phyloP scores from a whole-genome alignment of 495 filamentous ascomycete genomes.

The Tuber brumale region DNA sequence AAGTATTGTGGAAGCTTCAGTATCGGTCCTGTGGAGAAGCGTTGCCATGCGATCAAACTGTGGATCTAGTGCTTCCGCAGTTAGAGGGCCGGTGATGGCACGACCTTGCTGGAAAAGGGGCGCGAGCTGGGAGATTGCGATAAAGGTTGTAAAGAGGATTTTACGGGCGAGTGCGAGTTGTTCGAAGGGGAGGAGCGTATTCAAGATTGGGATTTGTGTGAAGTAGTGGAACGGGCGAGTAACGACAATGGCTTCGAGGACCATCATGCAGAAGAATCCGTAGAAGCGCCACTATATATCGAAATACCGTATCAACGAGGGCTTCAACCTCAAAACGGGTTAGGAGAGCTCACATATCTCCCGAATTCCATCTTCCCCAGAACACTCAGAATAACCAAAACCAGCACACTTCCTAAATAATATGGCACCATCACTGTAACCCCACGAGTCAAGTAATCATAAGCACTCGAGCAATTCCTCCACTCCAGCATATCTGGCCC shows the following conservation, averaged over 20 bases:
- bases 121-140: constrained; percentile 80
- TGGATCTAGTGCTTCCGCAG: constrained; percentile 42
- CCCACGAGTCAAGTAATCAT: constrained; percentile 66
- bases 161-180: constrained; percentile 69
- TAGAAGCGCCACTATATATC: constrained; percentile 74
- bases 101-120: constrained; percentile 50
- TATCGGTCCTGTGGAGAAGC: constrained; percentile 53
- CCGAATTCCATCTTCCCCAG: constrained; percentile 79
- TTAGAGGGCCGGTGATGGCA: constrained; percentile 36
- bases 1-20: constrained; percentile 62
- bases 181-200: constrained; percentile 78
- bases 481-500: constrained; percentile 66
- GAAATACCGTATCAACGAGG: neutral
- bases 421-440: constrained; percentile 54
- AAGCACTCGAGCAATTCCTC: constrained; percentile 61
- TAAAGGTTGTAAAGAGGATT: constrained; percentile 70
- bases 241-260: constrained; percentile 67
- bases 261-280: constrained; percentile 58
- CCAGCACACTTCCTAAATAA: constrained; percentile 57
- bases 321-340: neutral
- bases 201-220: constrained; percentile 55
- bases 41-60: constrained; percentile 55
- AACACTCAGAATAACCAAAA: constrained; percentile 62
- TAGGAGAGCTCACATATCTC: constrained; percentile 49
- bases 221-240: constrained; percentile 58